Base-by-base conservation (phyloP, 768 basidiomycete species). In the Lactarius quietus region DNA sequence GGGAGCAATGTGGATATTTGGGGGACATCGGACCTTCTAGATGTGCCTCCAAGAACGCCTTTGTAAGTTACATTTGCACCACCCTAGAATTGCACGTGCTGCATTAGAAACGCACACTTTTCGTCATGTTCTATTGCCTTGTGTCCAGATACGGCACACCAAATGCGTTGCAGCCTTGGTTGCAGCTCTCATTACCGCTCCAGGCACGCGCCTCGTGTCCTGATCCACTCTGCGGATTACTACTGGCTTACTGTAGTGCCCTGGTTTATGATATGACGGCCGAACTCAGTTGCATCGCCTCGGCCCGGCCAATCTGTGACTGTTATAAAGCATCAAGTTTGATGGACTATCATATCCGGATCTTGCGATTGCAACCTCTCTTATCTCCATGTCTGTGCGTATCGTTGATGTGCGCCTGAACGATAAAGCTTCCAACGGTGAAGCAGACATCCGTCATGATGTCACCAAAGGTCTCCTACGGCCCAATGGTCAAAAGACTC, bases 391-490 rank as follows among this genome's bases (percentile, higher is more conserved):
- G 70, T 61, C 63, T 35, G 7, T 52, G 8, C 78, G 83, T 72
- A 85, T 87, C 54, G 70, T 85, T 56, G 81, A 85, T 65, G 74
- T 86, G 53, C 85, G 80, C 63, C 76, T 74, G 29, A 73, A 74
- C 65, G 74, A 73, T 23, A 67, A 74, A 33, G 64, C 73, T n/a
- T 61, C 70, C 45, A 80, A 81, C 52, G 66, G 63, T 48, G 65
- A 66, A 35, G 57, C 59, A 61, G 61, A 71, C 71, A 74, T 86
- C 56, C 70, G 76, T 23, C 72, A 79, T 52, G 74, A 85, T 53
- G 80, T 92, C 56, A 59, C 83, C 48, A 75, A 75, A 29, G 89
- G 90, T 20, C 82, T 93, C 9, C 75, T 75, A 59, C 82, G 78
- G 28, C 83, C 86, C 3, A 65, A 70, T 1, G 84, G 84, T 56